Percentiles rank a stretch among this genome's conserved stretches.
Conservation (phyloP, 2,329 filamentous ascomycete genomes). For the Ilyonectria robusta region DNA sequence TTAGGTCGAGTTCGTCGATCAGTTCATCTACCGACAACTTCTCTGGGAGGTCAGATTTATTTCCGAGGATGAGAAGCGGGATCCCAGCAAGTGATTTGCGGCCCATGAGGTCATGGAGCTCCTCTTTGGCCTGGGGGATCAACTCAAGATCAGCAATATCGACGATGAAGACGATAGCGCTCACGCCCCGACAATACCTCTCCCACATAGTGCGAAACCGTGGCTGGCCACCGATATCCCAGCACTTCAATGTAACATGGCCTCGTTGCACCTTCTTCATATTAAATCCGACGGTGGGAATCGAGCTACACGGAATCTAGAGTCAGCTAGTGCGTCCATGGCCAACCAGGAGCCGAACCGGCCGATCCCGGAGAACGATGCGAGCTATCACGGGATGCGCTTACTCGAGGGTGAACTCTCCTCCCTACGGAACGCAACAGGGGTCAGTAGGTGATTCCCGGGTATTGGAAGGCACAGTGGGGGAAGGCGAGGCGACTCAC, state of each 20-base stretch:
- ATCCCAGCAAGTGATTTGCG: conserved; percentile 90
- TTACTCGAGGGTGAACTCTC: conserved; percentile 99
- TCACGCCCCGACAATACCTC: conserved; percentile 96
- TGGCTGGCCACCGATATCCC: conserved; percentile 97
- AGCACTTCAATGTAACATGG: conserved; percentile 98
- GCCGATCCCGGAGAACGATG: conserved; percentile 28
- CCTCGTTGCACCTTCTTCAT: conserved; percentile 98
- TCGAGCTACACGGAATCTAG: conserved; percentile 77
- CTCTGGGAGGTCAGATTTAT: conserved; percentile 95
- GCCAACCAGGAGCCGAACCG: conserved; percentile 10
- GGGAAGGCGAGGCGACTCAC: conserved; percentile 71
- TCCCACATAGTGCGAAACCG: conserved; percentile 99
- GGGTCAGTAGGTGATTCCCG: conserved; percentile 41
- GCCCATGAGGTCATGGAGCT: conserved; percentile 89
- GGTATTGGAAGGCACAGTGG: neutral
- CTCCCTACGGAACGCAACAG: conserved; percentile 73
- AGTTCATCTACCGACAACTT: conserved; percentile 95
- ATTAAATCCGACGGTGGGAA: conserved; percentile 98
- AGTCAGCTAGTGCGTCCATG: conserved; percentile 53
- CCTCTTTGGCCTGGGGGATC: conserved; percentile 88
- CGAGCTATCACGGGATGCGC: conserved; percentile 53
- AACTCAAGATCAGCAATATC: conserved; percentile 90
- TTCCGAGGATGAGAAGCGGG: conserved; percentile 92
- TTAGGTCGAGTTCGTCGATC: conserved; percentile 92
- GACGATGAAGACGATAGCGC: conserved; percentile 98